Evolutionary conservation across 31 red algal genomes (phyloP), one percentile per base, ranked within the genome.

Genomic region (Asparagopsis taxiformis): DNA sequence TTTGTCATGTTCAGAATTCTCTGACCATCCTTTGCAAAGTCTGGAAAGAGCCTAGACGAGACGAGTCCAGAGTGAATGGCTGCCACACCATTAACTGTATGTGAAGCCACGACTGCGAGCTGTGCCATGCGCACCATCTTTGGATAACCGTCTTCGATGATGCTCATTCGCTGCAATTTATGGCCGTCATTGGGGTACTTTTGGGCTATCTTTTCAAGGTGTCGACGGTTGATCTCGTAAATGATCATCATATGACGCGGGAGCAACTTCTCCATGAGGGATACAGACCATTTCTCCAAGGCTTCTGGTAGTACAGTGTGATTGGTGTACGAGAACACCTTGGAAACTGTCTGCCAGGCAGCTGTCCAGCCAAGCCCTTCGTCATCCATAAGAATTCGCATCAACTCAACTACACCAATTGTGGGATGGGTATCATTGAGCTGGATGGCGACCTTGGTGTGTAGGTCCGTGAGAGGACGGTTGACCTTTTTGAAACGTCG

Each of bases 281-380:
- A 85, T 22, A 99, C 92, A 1, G 82, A 79, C 97, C 91, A 99
- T 55, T 94, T 93, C 79, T 99, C 97, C 31, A 99, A 73, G 17
- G 97, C 97, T 82, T 99, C 97, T 7, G 91, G 92, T 10, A 99
- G 86, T 8, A 99, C 92, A 66, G 97, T 99, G 69, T 99, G 97
- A 54, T 99, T 99, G 13, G 97, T 99, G 89, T 99, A 99, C 7
- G 97, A 93, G 68, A 99, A 95, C 58, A 91, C 88, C 83, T 88
- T 87, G 33, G 53, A 72, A n/a, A 79, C 74, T 19, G 88, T 93
- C 0, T 80, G 29, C 97, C 97, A 99, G 50, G 91, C 31, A 11
- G 80, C 68, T n/a, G 82, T 89, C 97, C 97, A 99, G 17, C 91
- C 97, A 53, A 92, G 57, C 28, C 82, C 92, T 55, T 93, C 59